Conservation (phyloP, 2,329 filamentous ascomycete genomes). For the Gliomastix tumulicola region DNA sequence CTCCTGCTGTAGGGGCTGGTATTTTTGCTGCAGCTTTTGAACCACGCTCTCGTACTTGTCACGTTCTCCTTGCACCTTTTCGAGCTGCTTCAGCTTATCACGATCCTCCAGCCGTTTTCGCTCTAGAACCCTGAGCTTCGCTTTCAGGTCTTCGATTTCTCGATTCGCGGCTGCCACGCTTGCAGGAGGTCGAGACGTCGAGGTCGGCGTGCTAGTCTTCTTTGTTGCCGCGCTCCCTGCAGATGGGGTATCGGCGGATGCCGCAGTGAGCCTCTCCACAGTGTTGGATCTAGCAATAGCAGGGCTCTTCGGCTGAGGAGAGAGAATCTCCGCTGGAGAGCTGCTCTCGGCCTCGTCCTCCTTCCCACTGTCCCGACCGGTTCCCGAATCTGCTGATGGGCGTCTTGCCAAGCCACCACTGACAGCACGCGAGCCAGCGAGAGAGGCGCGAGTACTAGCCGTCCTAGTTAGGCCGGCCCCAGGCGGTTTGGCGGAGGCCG, state of each 20-base stretch:
- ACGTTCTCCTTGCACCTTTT: conserved; percentile 67
- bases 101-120: conserved; percentile 80
- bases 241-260: conserved; percentile 12
- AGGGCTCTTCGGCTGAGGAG: conserved; percentile 43
- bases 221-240: conserved; percentile 18
- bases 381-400: conserved; percentile 38
- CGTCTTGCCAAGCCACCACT: conserved; percentile 31
- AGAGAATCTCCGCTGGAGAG: conserved; percentile 44
- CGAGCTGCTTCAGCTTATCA: conserved; percentile 73
- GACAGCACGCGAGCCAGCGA: conserved; percentile 22
- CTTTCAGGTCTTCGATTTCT: conserved; percentile 81
- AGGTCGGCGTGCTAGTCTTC: conserved; percentile 16
- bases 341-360: conserved; percentile 22
- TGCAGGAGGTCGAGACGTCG: conserved; percentile 29
- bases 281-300: conserved; percentile 41
- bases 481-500: conserved; percentile 23
- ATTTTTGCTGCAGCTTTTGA: conserved; percentile 84
- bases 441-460: conserved; percentile 30
- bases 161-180: conserved; percentile 48
- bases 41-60: conserved; percentile 80
- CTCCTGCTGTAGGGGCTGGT: conserved; percentile 78
- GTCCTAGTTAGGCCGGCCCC: conserved; percentile 24
- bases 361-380: conserved; percentile 30
- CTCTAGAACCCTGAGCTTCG: conserved; percentile 80
- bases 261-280: conserved; percentile 43